A percentile compares a stretch with the other conserved stretches of the same genome.
These are phyloP conservation scores for Aphelidium insulamus DNA, from an alignment of 371 early-diverging fungal genomes.

Conservation along the genomic window DNA sequence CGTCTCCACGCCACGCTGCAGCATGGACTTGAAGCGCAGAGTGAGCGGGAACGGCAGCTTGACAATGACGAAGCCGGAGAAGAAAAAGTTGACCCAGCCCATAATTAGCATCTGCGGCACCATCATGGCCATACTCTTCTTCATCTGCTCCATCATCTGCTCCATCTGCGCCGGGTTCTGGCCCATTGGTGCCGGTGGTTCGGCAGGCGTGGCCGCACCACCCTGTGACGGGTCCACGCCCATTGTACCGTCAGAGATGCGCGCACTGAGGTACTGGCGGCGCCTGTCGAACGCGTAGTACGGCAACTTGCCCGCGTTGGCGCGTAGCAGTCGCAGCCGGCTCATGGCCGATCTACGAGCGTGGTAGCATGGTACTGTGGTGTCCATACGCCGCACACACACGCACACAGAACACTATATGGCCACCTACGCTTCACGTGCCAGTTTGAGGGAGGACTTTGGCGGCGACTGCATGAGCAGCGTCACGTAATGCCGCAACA, in stretches of 20 bases:
- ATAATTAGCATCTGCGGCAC: conserved; percentile 93
- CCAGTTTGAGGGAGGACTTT: conserved; percentile 48
- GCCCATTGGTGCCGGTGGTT: too few species aligned
- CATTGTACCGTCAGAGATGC: conserved; percentile 59
- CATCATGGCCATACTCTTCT: conserved; percentile 83
- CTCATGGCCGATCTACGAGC: conserved; percentile 27
- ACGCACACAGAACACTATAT: neutral
- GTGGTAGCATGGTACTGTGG: neutral
- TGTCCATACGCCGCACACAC: conserved; percentile 7
- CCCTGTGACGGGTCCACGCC: conserved; percentile 43
- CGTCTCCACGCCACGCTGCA: conserved; percentile 87
- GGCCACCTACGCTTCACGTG: conserved; percentile 46
- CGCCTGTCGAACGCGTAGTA: conserved; percentile 43
- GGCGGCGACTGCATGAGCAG: conserved; percentile 50
- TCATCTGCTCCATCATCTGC: conserved; percentile 90
- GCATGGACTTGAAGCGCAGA: conserved; percentile 87
- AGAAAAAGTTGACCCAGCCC: conserved; percentile 95
- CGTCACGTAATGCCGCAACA: conserved; percentile 74
- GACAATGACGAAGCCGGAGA: conserved; percentile 83
- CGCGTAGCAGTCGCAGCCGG: conserved; percentile 42
- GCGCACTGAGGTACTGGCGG: conserved; percentile 35
- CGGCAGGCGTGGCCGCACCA: too few species aligned
- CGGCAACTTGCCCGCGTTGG: conserved; percentile 41
- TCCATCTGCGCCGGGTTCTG: conserved; percentile 86
- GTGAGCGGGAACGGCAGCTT: conserved; percentile 90